A percentile compares a stretch with the other conserved stretches of the same genome.
Conservation (phyloP, 2,329 filamentous ascomycete genomes). For the Alternaria panax region DNA sequence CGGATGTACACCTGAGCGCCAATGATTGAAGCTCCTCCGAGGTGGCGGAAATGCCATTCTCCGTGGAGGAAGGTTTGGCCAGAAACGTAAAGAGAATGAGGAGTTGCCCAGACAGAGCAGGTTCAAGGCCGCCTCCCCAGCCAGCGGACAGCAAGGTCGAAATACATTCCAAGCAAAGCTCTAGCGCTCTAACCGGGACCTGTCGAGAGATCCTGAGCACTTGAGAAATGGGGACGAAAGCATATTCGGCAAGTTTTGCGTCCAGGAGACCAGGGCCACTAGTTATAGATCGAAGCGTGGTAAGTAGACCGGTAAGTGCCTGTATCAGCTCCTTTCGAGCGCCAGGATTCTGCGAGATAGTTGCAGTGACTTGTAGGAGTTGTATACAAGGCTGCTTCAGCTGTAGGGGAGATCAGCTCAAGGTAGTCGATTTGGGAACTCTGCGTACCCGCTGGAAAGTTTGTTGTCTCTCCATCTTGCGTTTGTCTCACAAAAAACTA, state of each 20-base stretch:
- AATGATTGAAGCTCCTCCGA: slow-evolving; percentile 79
- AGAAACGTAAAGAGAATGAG: slow-evolving; percentile 85
- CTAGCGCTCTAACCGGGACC: slow-evolving; percentile 75
- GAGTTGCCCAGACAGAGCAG: slow-evolving; percentile 80
- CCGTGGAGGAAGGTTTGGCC: slow-evolving; percentile 71
- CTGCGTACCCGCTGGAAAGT: slow-evolving; percentile 49
- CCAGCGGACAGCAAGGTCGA: slow-evolving; percentile 76
- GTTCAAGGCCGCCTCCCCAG: slow-evolving; percentile 76
- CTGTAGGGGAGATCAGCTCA: slow-evolving; percentile 41
- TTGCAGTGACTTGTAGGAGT: slow-evolving; percentile 62
- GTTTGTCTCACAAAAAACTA: neutral
- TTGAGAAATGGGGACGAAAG: slow-evolving; percentile 90
- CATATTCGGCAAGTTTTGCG: slow-evolving; percentile 87
- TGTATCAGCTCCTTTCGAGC: slow-evolving; percentile 57
- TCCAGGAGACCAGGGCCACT: slow-evolving; percentile 64
- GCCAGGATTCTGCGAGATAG: slow-evolving; percentile 56
- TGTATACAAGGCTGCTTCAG: slow-evolving; percentile 67
- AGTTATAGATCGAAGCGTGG: slow-evolving; percentile 47
- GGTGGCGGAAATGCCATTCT: slow-evolving; percentile 55
- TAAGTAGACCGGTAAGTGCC: slow-evolving; percentile 57
- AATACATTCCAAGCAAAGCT: slow-evolving; percentile 78
- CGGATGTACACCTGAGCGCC: slow-evolving; percentile 72
- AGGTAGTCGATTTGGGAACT: neutral
- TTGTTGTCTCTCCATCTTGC: slow-evolving; percentile 49
- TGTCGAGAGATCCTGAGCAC: slow-evolving; percentile 79